Base-by-base conservation (phyloP, 345 rosid genomes). In the Eucalyptus marginata region DNA sequence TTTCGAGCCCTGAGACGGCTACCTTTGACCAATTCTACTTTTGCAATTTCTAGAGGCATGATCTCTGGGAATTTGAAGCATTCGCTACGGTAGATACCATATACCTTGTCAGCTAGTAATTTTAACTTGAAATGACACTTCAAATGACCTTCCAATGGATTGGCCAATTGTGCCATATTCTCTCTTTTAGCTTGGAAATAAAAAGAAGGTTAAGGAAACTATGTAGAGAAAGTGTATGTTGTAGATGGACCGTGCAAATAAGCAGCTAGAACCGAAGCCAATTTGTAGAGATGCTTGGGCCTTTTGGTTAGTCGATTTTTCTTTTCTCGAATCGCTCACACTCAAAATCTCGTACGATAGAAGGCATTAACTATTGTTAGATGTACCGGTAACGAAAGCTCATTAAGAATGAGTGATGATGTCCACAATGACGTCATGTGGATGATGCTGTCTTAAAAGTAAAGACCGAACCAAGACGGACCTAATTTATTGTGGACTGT, bases 251-350 rank as follows among this genome's bases (percentile, higher is more conserved):
- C 1, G 2, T 25, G 24, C 2, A n/a, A 64, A n/a, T 27, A 20
- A 3, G 16, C 15, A 5, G 31, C 1, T 11, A 3, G 66, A 0
- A 27, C 66, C 0, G 2, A 27, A 59, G 20, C 76, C 76, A 14
- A 64, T 64, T 64, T 64, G 7, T 64, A 64, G 76, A 64, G 2
- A 29, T 64, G 20, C 18, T 64, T 64, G 6, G 36, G 36, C 36
- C 36, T 13, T 59, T 15, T 14, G 10, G 20, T 7, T n/a, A 64
- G 18, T 2, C 0, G 36, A 7, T 64, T 64, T 13, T 14, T 0
- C 76, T 64, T 14, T 13, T 64, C 36, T 64, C 0, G 33, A 62
- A 7, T 12, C 36, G 8, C 17, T 11, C 66, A 10, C 66, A 0
- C 14, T 1, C 66, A 59, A 59, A 59, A 52, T 10, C 71, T 64